phyloP scores from a whole-genome alignment of 192 early-diverging fungal genomes.

The Coemansia sp. region DNA sequence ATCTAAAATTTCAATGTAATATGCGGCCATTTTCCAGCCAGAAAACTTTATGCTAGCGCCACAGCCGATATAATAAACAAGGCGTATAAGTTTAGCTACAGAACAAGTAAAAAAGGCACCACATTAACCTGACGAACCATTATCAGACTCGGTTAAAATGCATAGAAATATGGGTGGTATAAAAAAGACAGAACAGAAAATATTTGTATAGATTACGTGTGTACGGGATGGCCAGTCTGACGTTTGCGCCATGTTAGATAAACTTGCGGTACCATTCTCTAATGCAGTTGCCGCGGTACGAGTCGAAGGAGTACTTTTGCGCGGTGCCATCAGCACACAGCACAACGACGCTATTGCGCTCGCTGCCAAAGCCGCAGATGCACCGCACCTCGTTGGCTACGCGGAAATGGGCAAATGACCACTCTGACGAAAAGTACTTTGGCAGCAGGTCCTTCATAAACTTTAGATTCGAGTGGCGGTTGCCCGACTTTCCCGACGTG shows the following conservation, averaged over 20 bases:
- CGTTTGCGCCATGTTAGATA: constrained; percentile 7
- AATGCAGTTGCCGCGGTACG: constrained; percentile 52
- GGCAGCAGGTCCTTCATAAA: constrained; percentile 85
- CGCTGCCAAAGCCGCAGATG: constrained; percentile 76
- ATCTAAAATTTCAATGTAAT: constrained; percentile 44
- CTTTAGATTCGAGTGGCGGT: constrained; percentile 57
- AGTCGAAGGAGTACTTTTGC: constrained; percentile 84
- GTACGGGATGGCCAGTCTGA: neutral
- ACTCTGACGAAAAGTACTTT: constrained; percentile 93
- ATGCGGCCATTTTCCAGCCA: constrained; percentile 10
- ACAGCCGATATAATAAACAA: neutral
- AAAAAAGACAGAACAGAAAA: neutral
- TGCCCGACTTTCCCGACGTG: constrained; percentile 33
- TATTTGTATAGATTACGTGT: neutral
- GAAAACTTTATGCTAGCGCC: neutral
- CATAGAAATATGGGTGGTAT: neutral
- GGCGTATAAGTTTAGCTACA: neutral
- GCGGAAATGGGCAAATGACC: constrained; percentile 89
- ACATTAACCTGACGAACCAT: neutral
- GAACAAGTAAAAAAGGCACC: neutral
- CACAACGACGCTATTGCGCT: constrained; percentile 75
- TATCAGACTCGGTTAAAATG: neutral
- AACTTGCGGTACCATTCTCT: constrained; percentile 56
- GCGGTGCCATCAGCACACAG: constrained; percentile 85
- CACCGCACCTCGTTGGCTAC: constrained; percentile 76